Base-by-base conservation (phyloP, 257 asterid species). In the Petunia axillaris region DNA sequence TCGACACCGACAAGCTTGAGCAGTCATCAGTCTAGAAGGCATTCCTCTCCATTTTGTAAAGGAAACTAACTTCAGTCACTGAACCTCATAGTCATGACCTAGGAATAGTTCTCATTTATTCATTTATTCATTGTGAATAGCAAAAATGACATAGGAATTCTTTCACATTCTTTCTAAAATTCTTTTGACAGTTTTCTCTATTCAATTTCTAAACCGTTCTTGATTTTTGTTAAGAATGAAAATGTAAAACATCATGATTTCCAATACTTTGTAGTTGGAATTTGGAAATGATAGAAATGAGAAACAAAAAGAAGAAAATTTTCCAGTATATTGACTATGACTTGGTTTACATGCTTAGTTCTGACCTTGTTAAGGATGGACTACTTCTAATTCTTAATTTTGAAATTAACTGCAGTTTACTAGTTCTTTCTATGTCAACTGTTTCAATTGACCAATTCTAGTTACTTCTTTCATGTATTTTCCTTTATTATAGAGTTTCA, bases 121-220 rank as follows among this genome's bases (percentile, higher is more conserved):
- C 5, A 80, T 86, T 64, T 86, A 81, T 76, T 84, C 85, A 14
- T 76, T 82, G 83, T 85, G 90, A 74, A 88, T 89, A 90, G 90
- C 14, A 81, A 83, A 82, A 87, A 84, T 82, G 88, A 82, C 77
- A 39, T 80, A 84, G 88, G 83, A 76, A 73, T 88, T 87, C 83
- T 83, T 82, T 75, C 79, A 68, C 75, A 85, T 83, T 85, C 62
- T 87, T 84, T 82, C 58, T 14, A 84, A 88, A 86, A 63, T 78
- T 81, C 75, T 64, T 86, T 83, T 77, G 74, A 52, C 58, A 52
- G 1, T 50, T 62, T 64, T 66, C 77, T 75, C 67, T 55, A 68
- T 44, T 43, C 76, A 68, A 58, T 36, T 81, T 88, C 86, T 80
- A 85, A 80, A 89, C 44, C 84, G 86, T 85, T 90, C 82, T 60